These are phyloP conservation scores for Paracamarosporium sp. DNA, from an alignment of 2,329 filamentous ascomycete genomes.

Conservation along the genomic window DNA sequence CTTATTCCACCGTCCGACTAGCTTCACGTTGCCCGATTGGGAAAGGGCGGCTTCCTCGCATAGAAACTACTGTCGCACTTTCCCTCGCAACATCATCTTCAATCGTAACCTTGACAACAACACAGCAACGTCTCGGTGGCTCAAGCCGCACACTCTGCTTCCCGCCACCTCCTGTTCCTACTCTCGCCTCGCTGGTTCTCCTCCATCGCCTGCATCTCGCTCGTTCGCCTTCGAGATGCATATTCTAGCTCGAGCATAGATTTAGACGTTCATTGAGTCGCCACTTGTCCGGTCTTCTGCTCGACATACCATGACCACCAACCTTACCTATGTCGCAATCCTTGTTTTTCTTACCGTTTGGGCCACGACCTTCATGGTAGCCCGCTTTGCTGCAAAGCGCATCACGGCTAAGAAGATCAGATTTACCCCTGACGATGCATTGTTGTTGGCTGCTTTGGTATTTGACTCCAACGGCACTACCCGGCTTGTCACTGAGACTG, in stretches of 20 bases:
- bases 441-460: conserved; percentile 30
- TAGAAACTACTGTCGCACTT: neutral
- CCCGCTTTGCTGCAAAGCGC: conserved; percentile 28
- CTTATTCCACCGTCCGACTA: neutral
- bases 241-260: neutral
- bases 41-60: neutral
- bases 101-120: neutral
- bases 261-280: neutral
- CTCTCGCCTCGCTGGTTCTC: neutral
- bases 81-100: neutral
- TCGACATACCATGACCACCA: conserved; percentile 13
- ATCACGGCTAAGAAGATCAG: conserved; percentile 13
- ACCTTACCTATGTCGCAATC: conserved; percentile 17
- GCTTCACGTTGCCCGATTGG: neutral
- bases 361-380: conserved; percentile 24
- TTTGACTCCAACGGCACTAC: neutral
- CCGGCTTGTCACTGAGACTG: neutral
- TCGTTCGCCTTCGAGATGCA: neutral
- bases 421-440: conserved; percentile 29
- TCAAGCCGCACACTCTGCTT: too few relatives aligned
- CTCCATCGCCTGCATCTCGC: neutral
- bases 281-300: neutral
- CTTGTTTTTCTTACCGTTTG: conserved; percentile 23
- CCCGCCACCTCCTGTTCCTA: neutral
- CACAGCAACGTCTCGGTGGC: too few relatives aligned